Base-by-base conservation (phyloP, 306 rosid species). In the Myrica gale region DNA sequence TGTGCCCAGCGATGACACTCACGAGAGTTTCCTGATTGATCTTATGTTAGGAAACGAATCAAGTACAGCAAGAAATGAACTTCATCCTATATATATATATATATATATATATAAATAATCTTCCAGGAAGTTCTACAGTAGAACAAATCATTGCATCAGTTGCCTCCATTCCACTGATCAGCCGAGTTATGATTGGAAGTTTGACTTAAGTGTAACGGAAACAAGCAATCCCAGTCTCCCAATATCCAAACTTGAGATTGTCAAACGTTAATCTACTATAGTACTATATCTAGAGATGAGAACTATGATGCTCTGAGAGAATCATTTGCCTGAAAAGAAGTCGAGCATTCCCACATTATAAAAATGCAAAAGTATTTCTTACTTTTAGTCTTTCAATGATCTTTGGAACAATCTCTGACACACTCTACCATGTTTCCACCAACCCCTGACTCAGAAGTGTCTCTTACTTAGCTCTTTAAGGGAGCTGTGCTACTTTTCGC, bases 401-500 rank as follows among this genome's bases (percentile, higher is more conserved):
- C 42, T 45, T 39, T 51, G 48, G 17, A 32, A 46, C 56, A 51
- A 44, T 78, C 65, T 9, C 53, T 57, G 68, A 17, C 71, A 65
- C 76, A 13, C 70, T 15, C 74, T 50, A 75, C 58, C 37, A 47
- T 73, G 48, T 71, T 70, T 65, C 87, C 80, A 87, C 89, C 85
- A 67, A 80, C 81, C 37, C 43, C 72, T 46, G 47, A 57, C 43
- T 20, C 54, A 58, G 73, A 73, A 77, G 76, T 79, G 21, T 75
- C 89, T 79, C 70, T 74, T 62, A 48, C 52, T 48, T 48, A 44
- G 70, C 69, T 77, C 82, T 74, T 81, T 75, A 76, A 71, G 75
- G 79, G 74, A 39, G 76, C 32, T 77, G 48, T 70, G 51, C 71
- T 80, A 77, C 83, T 84, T 88, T 83, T 73, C 53, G 82, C 83